Evolutionary conservation across 768 basidiomycete species (phyloP).

Genomic region (Suillus sp.): DNA sequence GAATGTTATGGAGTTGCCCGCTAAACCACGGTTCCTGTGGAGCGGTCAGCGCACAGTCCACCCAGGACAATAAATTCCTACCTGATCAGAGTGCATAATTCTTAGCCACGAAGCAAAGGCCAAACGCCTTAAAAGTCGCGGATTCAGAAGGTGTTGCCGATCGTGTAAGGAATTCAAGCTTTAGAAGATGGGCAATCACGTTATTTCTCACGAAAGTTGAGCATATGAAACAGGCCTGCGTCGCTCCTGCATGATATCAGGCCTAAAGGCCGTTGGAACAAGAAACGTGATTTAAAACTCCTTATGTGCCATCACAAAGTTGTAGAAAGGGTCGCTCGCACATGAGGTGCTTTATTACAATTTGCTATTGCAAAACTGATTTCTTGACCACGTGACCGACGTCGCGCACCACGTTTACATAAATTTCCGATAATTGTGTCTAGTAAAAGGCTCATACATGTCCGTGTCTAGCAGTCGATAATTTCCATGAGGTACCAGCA

Average conservation of each 20-base stretch:
- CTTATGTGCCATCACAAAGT: background rate
- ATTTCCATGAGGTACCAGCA: constrained; percentile 10
- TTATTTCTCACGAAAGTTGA: constrained; percentile 12
- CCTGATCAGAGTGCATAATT: constrained; percentile 11
- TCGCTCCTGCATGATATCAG: background rate
- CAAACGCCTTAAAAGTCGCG: constrained; percentile 7
- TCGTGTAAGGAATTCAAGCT: constrained; percentile 13
- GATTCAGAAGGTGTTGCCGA: constrained; percentile 12
- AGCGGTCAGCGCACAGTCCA: background rate
- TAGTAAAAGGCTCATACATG: background rate
- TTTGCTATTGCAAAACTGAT: constrained; percentile 4
- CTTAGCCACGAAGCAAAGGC: constrained; percentile 1
- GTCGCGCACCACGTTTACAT: constrained; percentile 4
- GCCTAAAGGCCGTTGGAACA: background rate
- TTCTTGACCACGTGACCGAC: constrained; percentile 10
- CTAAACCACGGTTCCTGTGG: constrained; percentile 12
- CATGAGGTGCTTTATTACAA: background rate
- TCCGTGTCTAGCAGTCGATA: background rate
- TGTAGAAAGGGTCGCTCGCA: background rate
- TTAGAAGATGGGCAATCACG: constrained; percentile 6
- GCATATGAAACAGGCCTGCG: constrained; percentile 2
- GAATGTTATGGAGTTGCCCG: constrained; percentile 6
- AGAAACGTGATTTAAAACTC: background rate
- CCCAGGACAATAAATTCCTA: background rate
- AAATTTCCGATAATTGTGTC: background rate